Percentiles rank a stretch among this genome's conserved stretches.
Conservation (phyloP, 2,329 filamentous ascomycete species). For the Coniochaeta sp. region DNA sequence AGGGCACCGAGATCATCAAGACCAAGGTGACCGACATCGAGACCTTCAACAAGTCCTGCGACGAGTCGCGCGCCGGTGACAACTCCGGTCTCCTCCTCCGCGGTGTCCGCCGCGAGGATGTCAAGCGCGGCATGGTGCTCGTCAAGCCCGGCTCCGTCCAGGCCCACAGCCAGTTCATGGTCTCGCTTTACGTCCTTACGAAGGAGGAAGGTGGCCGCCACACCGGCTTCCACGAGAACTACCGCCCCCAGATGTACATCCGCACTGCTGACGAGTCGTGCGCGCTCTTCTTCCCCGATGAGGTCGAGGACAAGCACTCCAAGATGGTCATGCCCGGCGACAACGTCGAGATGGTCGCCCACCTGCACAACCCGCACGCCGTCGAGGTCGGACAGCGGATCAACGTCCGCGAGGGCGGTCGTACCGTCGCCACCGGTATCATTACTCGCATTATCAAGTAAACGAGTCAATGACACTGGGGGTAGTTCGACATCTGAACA, state of each 20-base stretch:
- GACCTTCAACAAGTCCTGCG: slow-evolving; percentile 99
- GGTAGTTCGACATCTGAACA: not conserved
- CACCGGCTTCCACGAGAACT: slow-evolving; percentile 92
- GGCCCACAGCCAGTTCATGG: slow-evolving; percentile 84
- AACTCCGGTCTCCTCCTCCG: slow-evolving; percentile 96
- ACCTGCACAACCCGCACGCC: slow-evolving; percentile 77
- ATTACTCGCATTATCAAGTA: slow-evolving; percentile 65
- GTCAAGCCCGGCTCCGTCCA: slow-evolving; percentile 75
- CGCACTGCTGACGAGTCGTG: slow-evolving; percentile 81
- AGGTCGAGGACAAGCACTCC: slow-evolving; percentile 54
- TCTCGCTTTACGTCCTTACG: slow-evolving; percentile 92
- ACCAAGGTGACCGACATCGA: slow-evolving; percentile 99
- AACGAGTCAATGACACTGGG: slow-evolving; percentile 11
- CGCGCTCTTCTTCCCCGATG: slow-evolving; percentile 79
- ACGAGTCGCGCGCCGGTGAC: slow-evolving; percentile 91
- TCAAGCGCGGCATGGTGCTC: slow-evolving; percentile 91
- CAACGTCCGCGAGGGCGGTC: slow-evolving; percentile 96
- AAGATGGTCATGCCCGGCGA: slow-evolving; percentile 97
- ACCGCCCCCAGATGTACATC: slow-evolving; percentile 93
- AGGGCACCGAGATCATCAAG: slow-evolving; percentile 75
- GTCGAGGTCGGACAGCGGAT: slow-evolving; percentile 90
- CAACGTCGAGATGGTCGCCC: slow-evolving; percentile 95
- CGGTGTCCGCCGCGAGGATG: slow-evolving; percentile 92
- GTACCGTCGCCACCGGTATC: slow-evolving; percentile 78
- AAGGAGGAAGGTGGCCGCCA: slow-evolving; percentile 98